Evolutionary conservation across 2,329 filamentous ascomycete genomes (phyloP).

Genomic region (Hypocreales sp.): DNA sequence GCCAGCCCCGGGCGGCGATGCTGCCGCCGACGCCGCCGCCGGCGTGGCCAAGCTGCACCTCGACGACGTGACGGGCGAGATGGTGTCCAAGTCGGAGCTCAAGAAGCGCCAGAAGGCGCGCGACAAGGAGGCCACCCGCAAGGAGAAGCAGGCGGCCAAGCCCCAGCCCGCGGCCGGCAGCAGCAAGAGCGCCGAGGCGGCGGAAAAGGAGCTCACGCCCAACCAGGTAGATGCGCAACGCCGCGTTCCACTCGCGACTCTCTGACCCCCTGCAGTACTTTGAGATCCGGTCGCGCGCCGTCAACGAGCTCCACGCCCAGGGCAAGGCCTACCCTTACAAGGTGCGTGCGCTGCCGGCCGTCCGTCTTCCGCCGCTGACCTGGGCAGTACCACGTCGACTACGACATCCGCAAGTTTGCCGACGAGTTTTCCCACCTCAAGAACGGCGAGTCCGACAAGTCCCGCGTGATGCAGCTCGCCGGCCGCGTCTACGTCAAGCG

Average conservation of each 20-base stretch:
- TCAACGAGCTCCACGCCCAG: conserved; percentile 32
- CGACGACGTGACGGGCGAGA: conserved; percentile 89
- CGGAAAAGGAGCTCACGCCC: conserved; percentile 39
- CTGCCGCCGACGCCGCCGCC: conserved; percentile 36
- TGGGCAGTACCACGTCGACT: conserved; percentile 60
- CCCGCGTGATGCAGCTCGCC: conserved; percentile 61
- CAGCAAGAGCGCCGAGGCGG: conserved; percentile 43
- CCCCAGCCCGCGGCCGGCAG: conserved; percentile 49
- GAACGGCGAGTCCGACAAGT: conserved; percentile 71
- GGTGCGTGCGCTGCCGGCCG: conserved; percentile 11
- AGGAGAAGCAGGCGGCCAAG: conserved; percentile 64
- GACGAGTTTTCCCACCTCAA: conserved; percentile 66
- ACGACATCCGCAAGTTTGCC: conserved; percentile 67
- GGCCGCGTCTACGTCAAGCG: conserved; percentile 85
- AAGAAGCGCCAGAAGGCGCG: conserved; percentile 94
- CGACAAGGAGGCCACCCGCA: conserved; percentile 77
- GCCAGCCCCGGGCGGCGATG: conserved; percentile 15
- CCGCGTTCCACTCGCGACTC: too few relatives aligned
- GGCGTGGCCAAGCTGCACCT: conserved; percentile 60
- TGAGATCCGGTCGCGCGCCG: conserved; percentile 76
- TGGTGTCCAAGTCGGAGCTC: conserved; percentile 67
- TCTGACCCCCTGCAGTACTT: conserved; percentile 49
- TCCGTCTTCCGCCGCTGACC: too few relatives aligned
- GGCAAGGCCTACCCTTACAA: conserved; percentile 65
- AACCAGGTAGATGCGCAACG: conserved; percentile 37